phyloP scores from a whole-genome alignment of 352 stramenopile genomes.

The Globisporangium iwayamae region DNA sequence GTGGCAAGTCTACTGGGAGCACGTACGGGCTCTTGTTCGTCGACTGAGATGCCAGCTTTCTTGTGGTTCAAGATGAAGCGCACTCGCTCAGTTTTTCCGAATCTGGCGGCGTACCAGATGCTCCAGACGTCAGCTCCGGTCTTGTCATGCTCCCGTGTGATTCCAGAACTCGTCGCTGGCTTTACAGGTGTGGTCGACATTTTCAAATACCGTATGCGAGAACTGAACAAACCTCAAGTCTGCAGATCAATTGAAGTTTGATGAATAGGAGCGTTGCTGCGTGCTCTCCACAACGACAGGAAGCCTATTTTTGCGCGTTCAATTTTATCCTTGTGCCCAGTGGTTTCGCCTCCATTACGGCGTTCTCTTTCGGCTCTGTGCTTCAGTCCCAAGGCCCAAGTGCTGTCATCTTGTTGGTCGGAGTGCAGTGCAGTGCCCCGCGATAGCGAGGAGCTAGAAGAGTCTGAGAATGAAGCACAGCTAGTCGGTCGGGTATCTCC shows the following conservation, averaged over 20 bases:
- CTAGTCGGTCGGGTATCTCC: background rate
- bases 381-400: background rate
- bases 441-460: background rate
- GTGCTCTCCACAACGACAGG: background rate
- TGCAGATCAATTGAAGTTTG: background rate
- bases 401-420: background rate
- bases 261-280: background rate
- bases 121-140: constrained; percentile 43
- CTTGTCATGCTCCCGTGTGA: background rate
- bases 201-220: background rate
- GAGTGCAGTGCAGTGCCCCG: background rate
- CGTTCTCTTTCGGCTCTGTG: background rate
- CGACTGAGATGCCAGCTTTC: constrained; percentile 29
- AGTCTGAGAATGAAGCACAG: constrained; percentile 11
- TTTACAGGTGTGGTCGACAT: constrained; percentile 1
- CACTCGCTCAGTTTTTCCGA: constrained; percentile 50
- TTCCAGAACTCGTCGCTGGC: background rate
- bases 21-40: constrained; percentile 49
- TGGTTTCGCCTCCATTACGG: background rate
- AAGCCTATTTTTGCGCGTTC: constrained; percentile 3
- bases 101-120: constrained; percentile 70
- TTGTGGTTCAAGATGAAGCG: constrained; percentile 46
- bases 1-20: too few relatives aligned
- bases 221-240: background rate
- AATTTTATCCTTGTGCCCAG: constrained; percentile 2